These are phyloP conservation scores for Sherardia arvensis DNA, from an alignment of 257 asterid species.

Conservation along the genomic window DNA sequence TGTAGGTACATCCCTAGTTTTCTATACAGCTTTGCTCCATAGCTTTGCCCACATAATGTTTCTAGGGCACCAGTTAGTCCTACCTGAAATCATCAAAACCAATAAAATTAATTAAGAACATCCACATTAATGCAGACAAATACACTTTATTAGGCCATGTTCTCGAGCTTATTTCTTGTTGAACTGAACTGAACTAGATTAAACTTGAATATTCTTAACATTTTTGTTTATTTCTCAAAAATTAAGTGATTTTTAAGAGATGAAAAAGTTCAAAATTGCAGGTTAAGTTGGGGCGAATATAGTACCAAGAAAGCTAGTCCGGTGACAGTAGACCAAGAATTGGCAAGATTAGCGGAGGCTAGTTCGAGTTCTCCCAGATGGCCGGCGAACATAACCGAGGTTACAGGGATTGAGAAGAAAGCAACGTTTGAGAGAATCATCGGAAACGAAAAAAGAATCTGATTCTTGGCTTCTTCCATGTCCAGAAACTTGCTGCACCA, in stretches of 20 bases:
- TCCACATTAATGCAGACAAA: too few species aligned
- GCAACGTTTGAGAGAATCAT: conserved; percentile 47
- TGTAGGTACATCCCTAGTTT: conserved; percentile 62
- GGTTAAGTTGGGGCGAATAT: too few species aligned
- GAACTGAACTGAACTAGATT: too few species aligned
- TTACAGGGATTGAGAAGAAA: conserved; percentile 43
- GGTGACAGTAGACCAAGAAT: conserved; percentile 68
- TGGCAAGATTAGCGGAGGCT: conserved; percentile 69
- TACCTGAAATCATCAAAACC: conserved; percentile 23
- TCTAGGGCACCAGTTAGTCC: conserved; percentile 85
- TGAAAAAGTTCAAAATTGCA: too few species aligned
- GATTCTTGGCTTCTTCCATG: conserved; percentile 54
- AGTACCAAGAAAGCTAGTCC: conserved; percentile 57
- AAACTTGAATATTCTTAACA: too few species aligned
- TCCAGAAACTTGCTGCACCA: conserved; percentile 28
- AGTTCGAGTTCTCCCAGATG: conserved; percentile 68
- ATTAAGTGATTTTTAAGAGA: neutral
- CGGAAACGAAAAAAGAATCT: conserved; percentile 45
- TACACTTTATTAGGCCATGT: too few species aligned
- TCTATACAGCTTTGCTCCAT: conserved; percentile 49
- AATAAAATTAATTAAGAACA: neutral
- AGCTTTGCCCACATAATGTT: conserved; percentile 83
- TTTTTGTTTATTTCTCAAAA: too few species aligned
- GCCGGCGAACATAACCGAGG: conserved; percentile 84
- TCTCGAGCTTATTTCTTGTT: too few species aligned